Evolutionary conservation across 768 basidiomycete genomes (phyloP), one percentile per base, ranked within the genome.

Genomic region (Boletellus ananas): DNA sequence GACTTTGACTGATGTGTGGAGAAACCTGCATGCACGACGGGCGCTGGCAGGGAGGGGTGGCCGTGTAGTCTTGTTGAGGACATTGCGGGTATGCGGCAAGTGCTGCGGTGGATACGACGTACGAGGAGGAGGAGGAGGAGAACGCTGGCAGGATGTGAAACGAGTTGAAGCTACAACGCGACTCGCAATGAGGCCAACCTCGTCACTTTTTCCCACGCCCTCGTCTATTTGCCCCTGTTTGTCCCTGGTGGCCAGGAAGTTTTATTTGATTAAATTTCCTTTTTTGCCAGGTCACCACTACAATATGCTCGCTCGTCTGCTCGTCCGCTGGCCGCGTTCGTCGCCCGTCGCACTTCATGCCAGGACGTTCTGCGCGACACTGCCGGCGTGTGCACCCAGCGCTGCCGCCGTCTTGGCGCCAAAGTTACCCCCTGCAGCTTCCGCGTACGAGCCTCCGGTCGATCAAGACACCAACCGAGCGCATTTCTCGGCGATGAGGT

Each of bases 1-100:
- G 85, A 90, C 74, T 90, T 90, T 56, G 86, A 88, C 67, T 88
- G 88, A 53, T 84, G 74, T 42, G 84, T 72, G 9, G 82, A 81
- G 68, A 85, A 81, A 23, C 83, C 79, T 34, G 83, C 79, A 55
- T 87, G 85, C 27, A 86, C 73, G 36, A 84, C 85, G 48, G 88
- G 85, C 4, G 88, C 85, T 25, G 87, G 87, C 1, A 90, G 68
- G 13, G 85, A 79, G 13, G 80, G 79, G 55, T 83, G 81, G 3
- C 73, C 71, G 56, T 83, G 82, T 13, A 79, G 69, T 73, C 81
- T 77, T 51, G 79, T 63, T 12, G 81, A 65, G 25, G 80, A 71
- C 80, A 82, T 81, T 57, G 34, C 27, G 20, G 39, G 39, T 45
- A 35, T 54, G 50, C 35, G 35, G 38, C 38, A 6, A 33, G 46